These are phyloP conservation scores for Amanita subjunquillea DNA, from an alignment of 768 basidiomycete species.

Conservation along the genomic window DNA sequence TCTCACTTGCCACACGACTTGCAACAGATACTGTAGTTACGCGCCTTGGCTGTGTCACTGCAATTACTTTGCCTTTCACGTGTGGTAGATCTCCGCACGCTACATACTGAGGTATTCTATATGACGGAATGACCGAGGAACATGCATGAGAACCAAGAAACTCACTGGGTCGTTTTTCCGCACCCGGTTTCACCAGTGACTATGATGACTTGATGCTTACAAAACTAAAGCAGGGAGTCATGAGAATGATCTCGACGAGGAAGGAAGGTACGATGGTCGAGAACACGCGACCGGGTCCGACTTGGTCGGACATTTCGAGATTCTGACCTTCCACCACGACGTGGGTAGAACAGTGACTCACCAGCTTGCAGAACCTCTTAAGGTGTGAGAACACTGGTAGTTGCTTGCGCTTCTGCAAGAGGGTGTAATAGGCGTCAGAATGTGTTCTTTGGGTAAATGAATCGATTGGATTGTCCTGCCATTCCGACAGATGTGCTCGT, in stretches of 20 bases:
- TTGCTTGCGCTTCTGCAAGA: slow-evolving; percentile 63
- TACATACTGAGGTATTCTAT: background rate
- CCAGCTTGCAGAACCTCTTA: slow-evolving; percentile 71
- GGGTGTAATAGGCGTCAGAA: slow-evolving; percentile 63
- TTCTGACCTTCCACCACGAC: background rate
- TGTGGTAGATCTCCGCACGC: background rate
- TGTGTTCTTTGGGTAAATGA: slow-evolving; percentile 70
- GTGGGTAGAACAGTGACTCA: background rate
- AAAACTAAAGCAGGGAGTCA: slow-evolving; percentile 31
- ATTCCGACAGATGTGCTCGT: background rate
- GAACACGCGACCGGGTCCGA: too few species aligned
- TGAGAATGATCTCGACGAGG: slow-evolving; percentile 4
- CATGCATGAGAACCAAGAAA: slow-evolving; percentile 4
- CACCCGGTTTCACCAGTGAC: slow-evolving; percentile 88
- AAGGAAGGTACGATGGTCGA: background rate
- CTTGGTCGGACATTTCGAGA: too few species aligned
- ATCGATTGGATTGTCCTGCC: slow-evolving; percentile 25
- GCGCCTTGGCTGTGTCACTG: background rate
- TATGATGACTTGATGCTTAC: slow-evolving; percentile 65
- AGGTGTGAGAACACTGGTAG: slow-evolving; percentile 80
- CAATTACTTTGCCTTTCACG: background rate
- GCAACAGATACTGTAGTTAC: background rate
- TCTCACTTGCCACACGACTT: slow-evolving; percentile 16
- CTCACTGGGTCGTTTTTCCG: slow-evolving; percentile 83
- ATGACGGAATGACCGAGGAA: background rate